Evolutionary conservation across 2,329 filamentous ascomycete species (phyloP).

Genomic region (Pseudopithomyces maydicus): DNA sequence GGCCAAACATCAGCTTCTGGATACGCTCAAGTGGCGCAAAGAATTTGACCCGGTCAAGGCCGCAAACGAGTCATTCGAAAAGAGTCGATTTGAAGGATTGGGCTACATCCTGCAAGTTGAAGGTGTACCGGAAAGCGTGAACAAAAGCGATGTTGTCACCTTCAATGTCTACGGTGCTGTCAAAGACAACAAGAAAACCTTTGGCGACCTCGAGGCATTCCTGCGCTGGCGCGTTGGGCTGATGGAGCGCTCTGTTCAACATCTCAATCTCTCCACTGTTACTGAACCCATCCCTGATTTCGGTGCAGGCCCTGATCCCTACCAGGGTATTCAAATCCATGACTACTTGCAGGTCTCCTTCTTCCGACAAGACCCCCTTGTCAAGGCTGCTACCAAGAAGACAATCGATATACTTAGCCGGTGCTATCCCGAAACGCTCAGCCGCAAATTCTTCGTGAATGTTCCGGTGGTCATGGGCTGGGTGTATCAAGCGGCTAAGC

Average conservation of each 20-base stretch:
- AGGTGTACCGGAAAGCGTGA: constrained; percentile 56
- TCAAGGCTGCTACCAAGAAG: constrained; percentile 77
- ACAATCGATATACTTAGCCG: constrained; percentile 81
- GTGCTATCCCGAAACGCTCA: constrained; percentile 87
- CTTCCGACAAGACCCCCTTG: constrained; percentile 76
- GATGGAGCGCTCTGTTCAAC: constrained; percentile 83
- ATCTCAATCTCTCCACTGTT: constrained; percentile 72
- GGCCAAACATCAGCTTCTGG: constrained; percentile 77
- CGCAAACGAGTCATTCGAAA: constrained; percentile 65
- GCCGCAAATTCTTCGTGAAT: constrained; percentile 95
- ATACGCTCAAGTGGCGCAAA: constrained; percentile 83
- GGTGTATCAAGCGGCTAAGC: constrained; percentile 55
- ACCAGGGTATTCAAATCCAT: constrained; percentile 91
- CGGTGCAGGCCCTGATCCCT: constrained; percentile 70
- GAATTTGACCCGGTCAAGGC: constrained; percentile 72
- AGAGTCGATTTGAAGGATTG: constrained; percentile 73
- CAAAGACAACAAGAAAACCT: constrained; percentile 79
- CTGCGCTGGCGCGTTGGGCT: constrained; percentile 87
- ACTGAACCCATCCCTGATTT: constrained; percentile 74
- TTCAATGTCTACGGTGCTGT: constrained; percentile 94
- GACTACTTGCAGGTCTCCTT: constrained; percentile 91
- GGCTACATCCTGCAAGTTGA: constrained; percentile 80
- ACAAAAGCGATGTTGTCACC: constrained; percentile 71
- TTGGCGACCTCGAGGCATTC: constrained; percentile 85
- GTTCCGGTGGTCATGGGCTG: constrained; percentile 91